Evolutionary conservation across 2,329 filamentous ascomycete genomes (phyloP), one percentile per base, ranked within the genome.

Genomic region (Colletotrichum orbiculare): DNA sequence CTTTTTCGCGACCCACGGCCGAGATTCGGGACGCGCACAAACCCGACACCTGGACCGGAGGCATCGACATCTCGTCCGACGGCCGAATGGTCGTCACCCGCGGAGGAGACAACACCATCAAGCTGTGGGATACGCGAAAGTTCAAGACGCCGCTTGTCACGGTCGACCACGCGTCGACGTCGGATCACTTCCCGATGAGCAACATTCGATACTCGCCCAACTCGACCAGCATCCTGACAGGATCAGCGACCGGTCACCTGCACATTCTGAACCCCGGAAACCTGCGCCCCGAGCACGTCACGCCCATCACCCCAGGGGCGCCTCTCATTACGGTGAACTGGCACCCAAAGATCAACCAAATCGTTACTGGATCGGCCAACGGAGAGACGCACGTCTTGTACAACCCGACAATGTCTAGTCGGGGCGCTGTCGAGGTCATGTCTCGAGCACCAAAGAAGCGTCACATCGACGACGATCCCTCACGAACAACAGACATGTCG

Each of bases 301-400:
- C 95, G 3, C 91, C 93, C 3, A 88, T 99, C n/a, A 97, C 95
- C 0, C 90, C 93, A 0, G 91, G 91, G 12, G 92, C 89, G 6
- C 87, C 95, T 1, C 81, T 99, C 8, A 92, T 98, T 67, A 89
- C 90, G 2, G 93, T 97, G 34, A 83, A 92, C 67, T 99, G 96
- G 96, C 95, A 99, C 73, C 85, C 91, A 17, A 97, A 94, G 77
- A 88, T 99, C 73, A 98, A 99, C 75, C 96, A 99, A 74, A 97
- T 99, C 72, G 79, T 98, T 68, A 97, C 95, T 8, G 95, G 94
- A 64, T 97, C 95, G 49, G 93, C 93, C 56, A 97, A 97, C 73
- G 89, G 90, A 61, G 92, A 96, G 77, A 94, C 92, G 0, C 95
- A 94, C 73, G 86, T 98, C 46, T 89, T 99, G 52, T 99, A 96